Base-by-base conservation (phyloP, 257 asterid species). In the Fraxinus anomala region DNA sequence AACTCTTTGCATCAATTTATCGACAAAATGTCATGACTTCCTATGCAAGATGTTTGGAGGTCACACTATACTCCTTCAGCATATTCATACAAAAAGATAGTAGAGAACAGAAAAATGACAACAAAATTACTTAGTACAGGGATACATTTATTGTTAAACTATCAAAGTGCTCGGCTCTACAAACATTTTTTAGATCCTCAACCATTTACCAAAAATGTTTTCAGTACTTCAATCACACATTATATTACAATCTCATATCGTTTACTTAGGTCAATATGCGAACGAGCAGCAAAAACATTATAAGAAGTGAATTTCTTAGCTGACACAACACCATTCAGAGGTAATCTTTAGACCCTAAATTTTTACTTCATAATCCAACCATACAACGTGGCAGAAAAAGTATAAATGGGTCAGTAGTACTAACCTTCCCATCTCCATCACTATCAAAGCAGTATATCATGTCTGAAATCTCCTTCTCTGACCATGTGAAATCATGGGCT, bases 401-500 rank as follows among this genome's bases (percentile, higher is more conserved):
- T 26, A 47, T 16, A 69, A 39, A 56, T n/a, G 37, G 9, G 30
- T 72, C 44, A 85, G 68, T 21, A 70, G 30, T 26, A 74, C 77
- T 72, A 44, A 92, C 99, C 96, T 89, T 93, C 76, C 97, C 97
- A 82, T 95, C 96, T 75, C 90, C 94, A 87, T 88, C 89, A 71
- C 80, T 83, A 79, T 90, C 97, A 68, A 95, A 93, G 84, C 86
- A 87, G 61, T 61, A 37, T 77, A 95, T 85, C 99, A 95, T 95
- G 73, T 89, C 92, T 23, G 83, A 83, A 72, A 91, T 70, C 88
- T 95, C 97, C 86, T 90, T 87, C 68, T 95, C 93, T 1, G 96
- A 85, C 99, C 99, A 95, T 5, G 88, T 88, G 87, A 91, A 95
- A 82, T 95, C 97, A 84, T 95, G 99, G 31, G 90, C 82, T 63